These are phyloP conservation scores for Thelonectria discophora DNA, from an alignment of 2,329 filamentous ascomycete genomes.

Conservation along the genomic window DNA sequence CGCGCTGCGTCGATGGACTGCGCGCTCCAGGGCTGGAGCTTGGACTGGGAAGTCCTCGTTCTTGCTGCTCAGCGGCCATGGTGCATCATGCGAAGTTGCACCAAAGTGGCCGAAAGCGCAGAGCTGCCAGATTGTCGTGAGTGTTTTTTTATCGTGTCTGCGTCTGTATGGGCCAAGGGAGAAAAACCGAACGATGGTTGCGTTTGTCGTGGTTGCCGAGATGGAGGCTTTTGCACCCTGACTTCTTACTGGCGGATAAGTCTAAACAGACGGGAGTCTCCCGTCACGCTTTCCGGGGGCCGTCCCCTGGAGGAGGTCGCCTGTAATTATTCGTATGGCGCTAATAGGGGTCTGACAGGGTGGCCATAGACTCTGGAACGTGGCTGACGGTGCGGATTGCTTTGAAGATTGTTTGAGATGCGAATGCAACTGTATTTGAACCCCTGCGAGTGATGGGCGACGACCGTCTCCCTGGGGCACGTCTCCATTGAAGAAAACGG, in stretches of 20 bases:
- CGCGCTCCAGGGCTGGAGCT: conserved; percentile 36
- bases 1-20: conserved; percentile 41
- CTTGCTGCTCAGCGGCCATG: conserved; percentile 50
- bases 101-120: conserved; percentile 3
- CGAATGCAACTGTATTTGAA: conserved; percentile 3
- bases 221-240: conserved; percentile 10
- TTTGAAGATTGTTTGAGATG: conserved; percentile 10
- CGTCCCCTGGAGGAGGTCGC: neutral
- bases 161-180: neutral
- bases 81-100: conserved; percentile 42
- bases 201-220: conserved; percentile 24
- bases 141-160: neutral
- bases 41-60: conserved; percentile 32
- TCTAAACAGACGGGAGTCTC: conserved; percentile 10
- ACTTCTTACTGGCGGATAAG: conserved; percentile 15
- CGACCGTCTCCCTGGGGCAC: neutral
- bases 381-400: neutral
- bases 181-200: conserved; percentile 31
- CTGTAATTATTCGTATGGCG: neutral
- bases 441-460: neutral
- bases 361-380: conserved; percentile 6
- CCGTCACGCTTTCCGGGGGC: conserved; percentile 10
- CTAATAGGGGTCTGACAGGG: conserved; percentile 10
- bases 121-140: conserved; percentile 9
- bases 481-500: neutral